Percentiles rank a stretch among this genome's conserved stretches.
phyloP scores from a whole-genome alignment of 1,284 basidiomycete genomes.

The Schizopora paradoxa region DNA sequence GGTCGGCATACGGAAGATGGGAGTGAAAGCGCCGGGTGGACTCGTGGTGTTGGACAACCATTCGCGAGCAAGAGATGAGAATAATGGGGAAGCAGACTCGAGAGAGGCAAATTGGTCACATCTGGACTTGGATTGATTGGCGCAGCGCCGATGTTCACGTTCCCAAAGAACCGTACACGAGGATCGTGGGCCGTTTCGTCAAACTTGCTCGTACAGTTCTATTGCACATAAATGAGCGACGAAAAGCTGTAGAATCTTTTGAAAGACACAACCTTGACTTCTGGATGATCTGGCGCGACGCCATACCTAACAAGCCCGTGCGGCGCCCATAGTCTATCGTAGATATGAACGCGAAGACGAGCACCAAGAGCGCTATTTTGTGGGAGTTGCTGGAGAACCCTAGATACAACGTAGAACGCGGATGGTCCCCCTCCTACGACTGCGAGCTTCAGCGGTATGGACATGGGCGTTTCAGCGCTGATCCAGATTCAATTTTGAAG shows the following conservation, averaged over 20 bases:
- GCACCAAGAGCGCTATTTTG: slow-evolving; percentile 32
- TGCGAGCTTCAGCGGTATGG: slow-evolving; percentile 54
- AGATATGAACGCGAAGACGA: slow-evolving; percentile 75
- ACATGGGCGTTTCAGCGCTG: too few relatives aligned
- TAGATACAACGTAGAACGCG: slow-evolving; percentile 89
- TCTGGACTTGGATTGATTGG: slow-evolving; percentile 39
- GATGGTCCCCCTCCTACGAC: slow-evolving; percentile 90
- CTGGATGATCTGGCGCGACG: slow-evolving; percentile 97
- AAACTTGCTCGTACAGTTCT: slow-evolving; percentile 99
- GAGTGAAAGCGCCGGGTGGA: slow-evolving; percentile 49
- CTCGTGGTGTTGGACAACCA: slow-evolving; percentile 64
- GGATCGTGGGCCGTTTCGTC: slow-evolving; percentile 69
- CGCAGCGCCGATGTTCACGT: slow-evolving; percentile 66
- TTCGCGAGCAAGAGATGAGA: slow-evolving; percentile 80
- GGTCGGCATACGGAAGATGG: slow-evolving; percentile 59
- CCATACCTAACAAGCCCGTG: slow-evolving; percentile 95
- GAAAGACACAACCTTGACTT: slow-evolving; percentile 98
- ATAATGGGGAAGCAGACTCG: slow-evolving; percentile 60
- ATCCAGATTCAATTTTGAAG: too few relatives aligned
- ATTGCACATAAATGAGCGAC: slow-evolving; percentile 4
- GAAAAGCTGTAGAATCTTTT: background rate
- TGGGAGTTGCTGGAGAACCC: slow-evolving; percentile 65
- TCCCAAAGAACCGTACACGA: slow-evolving; percentile 88
- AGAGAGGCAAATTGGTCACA: slow-evolving; percentile 50
- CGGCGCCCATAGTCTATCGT: slow-evolving; percentile 90